Percentiles rank a stretch among this genome's conserved stretches.
phyloP scores from a whole-genome alignment of 352 stramenopile genomes.

The Peronosclerospora sorghi region DNA sequence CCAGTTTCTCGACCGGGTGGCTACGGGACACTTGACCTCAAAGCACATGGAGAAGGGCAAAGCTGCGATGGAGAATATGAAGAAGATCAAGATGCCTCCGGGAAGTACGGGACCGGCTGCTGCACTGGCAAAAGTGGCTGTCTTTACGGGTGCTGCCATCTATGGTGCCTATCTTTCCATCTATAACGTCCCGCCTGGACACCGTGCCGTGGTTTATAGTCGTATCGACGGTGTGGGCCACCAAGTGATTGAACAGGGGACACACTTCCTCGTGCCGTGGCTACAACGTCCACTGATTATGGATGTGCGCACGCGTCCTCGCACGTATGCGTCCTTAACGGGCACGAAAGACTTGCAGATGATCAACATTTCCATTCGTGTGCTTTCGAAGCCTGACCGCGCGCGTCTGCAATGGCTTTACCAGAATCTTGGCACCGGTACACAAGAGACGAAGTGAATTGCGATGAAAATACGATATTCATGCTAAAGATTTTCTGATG shows the following conservation, averaged over 20 bases:
- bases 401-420: constrained; percentile 94
- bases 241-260: constrained; percentile 84
- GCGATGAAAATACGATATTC: not conserved
- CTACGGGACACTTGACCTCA: not conserved
- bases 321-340: constrained; percentile 88
- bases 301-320: constrained; percentile 87
- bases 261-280: constrained; percentile 97
- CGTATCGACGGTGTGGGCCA: constrained; percentile 78
- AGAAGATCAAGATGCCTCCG: constrained; percentile 81
- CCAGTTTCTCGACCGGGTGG: not conserved
- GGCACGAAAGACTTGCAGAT: constrained; percentile 98
- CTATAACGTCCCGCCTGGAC: constrained; percentile 83
- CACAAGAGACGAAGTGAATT: not conserved
- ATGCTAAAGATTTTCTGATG: not conserved
- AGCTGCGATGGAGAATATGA: constrained; percentile 83
- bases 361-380: constrained; percentile 98
- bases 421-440: constrained; percentile 87
- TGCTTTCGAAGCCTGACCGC: constrained; percentile 94
- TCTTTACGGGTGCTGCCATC: constrained; percentile 43
- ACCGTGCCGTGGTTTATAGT: constrained; percentile 86
- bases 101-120: constrained; percentile 40
- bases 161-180: constrained; percentile 79
- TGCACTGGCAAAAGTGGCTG: constrained; percentile 51
- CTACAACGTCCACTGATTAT: constrained; percentile 95
- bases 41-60: constrained; percentile 73